Evolutionary conservation across 2,329 filamentous ascomycete genomes (phyloP), one percentile per base, ranked within the genome.

Genomic region (Waltergamsia citrina): DNA sequence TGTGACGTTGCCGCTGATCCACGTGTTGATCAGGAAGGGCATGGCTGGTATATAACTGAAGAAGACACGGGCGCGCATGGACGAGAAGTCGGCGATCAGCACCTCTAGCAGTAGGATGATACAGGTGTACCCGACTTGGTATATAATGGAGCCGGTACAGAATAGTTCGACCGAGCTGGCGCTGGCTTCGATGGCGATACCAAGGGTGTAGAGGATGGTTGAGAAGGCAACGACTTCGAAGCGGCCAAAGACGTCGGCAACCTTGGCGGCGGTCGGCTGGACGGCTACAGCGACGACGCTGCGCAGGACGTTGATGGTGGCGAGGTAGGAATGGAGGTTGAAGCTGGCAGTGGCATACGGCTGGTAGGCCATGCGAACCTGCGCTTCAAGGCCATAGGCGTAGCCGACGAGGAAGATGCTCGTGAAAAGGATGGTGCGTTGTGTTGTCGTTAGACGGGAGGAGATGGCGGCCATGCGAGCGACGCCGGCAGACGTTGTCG

Each of bases 241-340:
- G 38, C 76, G 65, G 15, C 76, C 77, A 43, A 80, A 76, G 8
- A 78, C 69, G 43, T 75, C 76, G 14, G 75, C 71, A 36, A 80
- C 63, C 43, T 78, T 79, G 8, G 73, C 75, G 0, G 70, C 69
- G 0, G 74, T 69, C 20, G 62, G 75, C 56, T 74, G 55, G 4
- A 69, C 66, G 3, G 72, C 74, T 23, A 72, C 74, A 6, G 71
- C 74, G 40, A 79, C 67, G 19, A 80, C 72, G 32, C 64, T 63
- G 9, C 71, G 63, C 10, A 79, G 47, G 9, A 76, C 69, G 46
- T 69, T 72, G 41, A 79, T 65, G 2, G 74, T 78, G 0, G 73
- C 63, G 4, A 77, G 55, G 31, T 73, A 59, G 21, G 71, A 74
- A 46, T 80, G 74, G 6, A 62, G 39, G 4, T 51, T 49, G 42